These are phyloP conservation scores for Phoenix dactylifera DNA, from an alignment of 176 grass and related monocot genomes.

Conservation along the genomic window DNA sequence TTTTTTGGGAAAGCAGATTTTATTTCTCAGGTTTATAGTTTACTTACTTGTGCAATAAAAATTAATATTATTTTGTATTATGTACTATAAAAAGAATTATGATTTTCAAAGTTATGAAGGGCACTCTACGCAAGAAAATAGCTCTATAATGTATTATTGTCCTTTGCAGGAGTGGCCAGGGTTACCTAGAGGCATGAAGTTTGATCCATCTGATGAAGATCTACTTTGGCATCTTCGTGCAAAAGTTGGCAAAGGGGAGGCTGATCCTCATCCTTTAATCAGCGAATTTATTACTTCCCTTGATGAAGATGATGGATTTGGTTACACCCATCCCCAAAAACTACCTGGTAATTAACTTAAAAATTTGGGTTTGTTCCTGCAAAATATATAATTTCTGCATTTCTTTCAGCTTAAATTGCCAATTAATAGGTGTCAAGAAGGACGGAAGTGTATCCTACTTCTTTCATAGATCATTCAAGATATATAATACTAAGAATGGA, in stretches of 20 bases:
- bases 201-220: conserved; percentile 62
- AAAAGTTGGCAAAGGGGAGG: conserved; percentile 42
- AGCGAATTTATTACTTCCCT: conserved; percentile 53
- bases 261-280: conserved; percentile 70
- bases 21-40: too few species aligned
- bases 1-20: too few species aligned
- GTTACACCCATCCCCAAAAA: conserved; percentile 44
- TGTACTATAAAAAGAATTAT: too few species aligned
- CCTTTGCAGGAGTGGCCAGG: conserved; percentile 54
- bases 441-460: conserved; percentile 67
- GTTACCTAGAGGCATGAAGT: conserved; percentile 73
- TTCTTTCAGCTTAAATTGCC: not conserved
- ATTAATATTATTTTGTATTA: too few species aligned
- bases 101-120: too few species aligned
- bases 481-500: conserved; percentile 16
- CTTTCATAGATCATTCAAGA: conserved; percentile 56
- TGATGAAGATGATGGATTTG: conserved; percentile 32
- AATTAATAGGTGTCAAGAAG: conserved; percentile 43
- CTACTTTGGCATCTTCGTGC: conserved; percentile 72
- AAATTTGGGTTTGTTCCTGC: conserved; percentile 4
- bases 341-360: conserved; percentile 46
- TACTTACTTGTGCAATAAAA: too few species aligned
- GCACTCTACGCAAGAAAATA: too few species aligned
- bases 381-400: conserved; percentile 3
- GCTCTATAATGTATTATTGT: too few species aligned